Conservation (phyloP, 176 grass and related monocot species). For the Stipa capillata region DNA sequence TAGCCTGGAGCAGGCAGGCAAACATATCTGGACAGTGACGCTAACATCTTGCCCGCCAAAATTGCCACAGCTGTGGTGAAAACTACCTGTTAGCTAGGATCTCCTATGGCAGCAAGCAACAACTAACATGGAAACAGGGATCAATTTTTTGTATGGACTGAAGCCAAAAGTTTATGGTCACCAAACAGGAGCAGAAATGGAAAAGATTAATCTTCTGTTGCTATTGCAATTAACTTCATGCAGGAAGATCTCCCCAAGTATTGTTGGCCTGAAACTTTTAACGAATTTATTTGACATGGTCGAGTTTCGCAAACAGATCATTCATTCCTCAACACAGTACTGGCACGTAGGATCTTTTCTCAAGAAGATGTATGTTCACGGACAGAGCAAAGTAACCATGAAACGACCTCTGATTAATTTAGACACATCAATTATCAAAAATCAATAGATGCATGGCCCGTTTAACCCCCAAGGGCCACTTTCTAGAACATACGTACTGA, state of each 20-base stretch:
- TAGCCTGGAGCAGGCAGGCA: not conserved
- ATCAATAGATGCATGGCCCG: not conserved
- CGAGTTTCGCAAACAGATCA: no score
- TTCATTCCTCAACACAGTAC: no score
- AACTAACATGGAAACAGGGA: no score
- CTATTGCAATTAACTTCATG: not conserved
- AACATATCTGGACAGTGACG: not conserved
- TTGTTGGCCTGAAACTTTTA: not conserved
- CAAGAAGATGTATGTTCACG: not conserved
- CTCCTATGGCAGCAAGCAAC: not conserved
- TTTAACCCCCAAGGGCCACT: slow-evolving; percentile 2
- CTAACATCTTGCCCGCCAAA: not conserved
- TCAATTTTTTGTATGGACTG: not conserved
- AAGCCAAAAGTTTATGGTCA: not conserved
- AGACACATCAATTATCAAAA: not conserved
- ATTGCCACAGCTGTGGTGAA: slow-evolving; percentile 26
- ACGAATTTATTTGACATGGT: no score
- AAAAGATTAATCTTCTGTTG: not conserved
- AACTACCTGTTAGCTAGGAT: not conserved
- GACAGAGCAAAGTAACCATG: not conserved
- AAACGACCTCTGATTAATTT: not conserved
- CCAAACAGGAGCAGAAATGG: not conserved
- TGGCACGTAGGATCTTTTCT: not conserved
- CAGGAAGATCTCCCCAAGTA: not conserved
- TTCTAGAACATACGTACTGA: not conserved